A percentile compares a stretch with the other conserved stretches of the same genome.
Evolutionary conservation across 2,329 filamentous ascomycete species (phyloP).

Genomic region (Colletotrichum sansevieriae): DNA sequence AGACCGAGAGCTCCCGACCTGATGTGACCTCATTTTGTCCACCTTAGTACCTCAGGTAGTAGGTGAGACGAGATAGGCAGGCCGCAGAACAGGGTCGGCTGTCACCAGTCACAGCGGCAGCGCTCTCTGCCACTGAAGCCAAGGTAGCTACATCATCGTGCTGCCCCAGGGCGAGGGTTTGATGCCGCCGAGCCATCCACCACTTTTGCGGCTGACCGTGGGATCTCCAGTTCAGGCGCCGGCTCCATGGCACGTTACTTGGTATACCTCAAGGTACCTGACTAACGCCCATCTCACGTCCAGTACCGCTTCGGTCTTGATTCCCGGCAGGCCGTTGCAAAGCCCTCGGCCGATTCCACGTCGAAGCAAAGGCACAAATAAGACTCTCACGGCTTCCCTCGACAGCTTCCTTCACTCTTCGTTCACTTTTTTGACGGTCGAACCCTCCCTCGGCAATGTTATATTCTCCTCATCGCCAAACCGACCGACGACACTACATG

Average conservation of each 20-base stretch:
- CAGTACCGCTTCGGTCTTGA: neutral
- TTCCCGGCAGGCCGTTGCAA: neutral
- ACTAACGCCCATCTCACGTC: neutral
- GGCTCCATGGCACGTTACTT: slow-evolving; percentile 24
- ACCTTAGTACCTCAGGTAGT: no score
- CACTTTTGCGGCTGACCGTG: slow-evolving; percentile 5
- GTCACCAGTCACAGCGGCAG: neutral
- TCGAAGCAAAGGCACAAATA: no score
- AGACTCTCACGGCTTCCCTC: neutral
- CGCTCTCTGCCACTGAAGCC: neutral
- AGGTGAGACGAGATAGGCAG: no score
- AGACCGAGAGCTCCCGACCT: neutral
- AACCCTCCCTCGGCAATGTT: neutral
- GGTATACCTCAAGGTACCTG: slow-evolving; percentile 7
- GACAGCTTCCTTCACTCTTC: neutral
- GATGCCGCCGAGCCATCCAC: slow-evolving; percentile 17
- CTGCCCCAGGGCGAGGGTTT: neutral
- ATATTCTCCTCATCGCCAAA: neutral
- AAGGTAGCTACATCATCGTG: neutral
- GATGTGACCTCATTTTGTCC: neutral
- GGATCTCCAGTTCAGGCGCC: slow-evolving; percentile 19
- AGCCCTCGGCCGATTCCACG: neutral
- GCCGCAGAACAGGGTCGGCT: no score
- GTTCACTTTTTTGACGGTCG: no score
- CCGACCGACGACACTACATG: neutral